Conservation (phyloP, 805 yeast species). For the Phaffomyces antillensis region DNA sequence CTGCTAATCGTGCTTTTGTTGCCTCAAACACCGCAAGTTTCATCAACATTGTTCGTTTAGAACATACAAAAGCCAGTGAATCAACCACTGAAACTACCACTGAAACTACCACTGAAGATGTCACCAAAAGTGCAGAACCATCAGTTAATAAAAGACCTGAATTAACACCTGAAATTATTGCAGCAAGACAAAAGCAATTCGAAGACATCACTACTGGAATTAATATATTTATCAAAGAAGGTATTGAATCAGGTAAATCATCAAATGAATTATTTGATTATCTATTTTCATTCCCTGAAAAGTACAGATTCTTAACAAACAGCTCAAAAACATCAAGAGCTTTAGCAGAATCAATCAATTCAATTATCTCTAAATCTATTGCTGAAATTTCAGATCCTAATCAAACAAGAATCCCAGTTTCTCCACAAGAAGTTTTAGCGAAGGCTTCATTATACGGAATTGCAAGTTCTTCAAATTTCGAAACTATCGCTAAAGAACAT, state of each 20-base stretch:
- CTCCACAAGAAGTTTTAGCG: slow-evolving; percentile 18
- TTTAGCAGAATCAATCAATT: neutral
- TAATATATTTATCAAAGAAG: neutral
- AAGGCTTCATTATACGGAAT: slow-evolving; percentile 13
- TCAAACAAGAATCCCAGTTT: slow-evolving; percentile 10
- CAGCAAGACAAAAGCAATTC: neutral
- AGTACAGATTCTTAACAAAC: neutral
- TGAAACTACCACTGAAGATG: neutral
- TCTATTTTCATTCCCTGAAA: slow-evolving; percentile 4
- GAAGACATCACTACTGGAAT: neutral
- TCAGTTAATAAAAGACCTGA: neutral
- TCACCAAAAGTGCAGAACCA: neutral
- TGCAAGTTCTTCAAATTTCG: slow-evolving; percentile 10
- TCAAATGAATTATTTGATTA: slow-evolving; percentile 5
- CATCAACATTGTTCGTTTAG: neutral
- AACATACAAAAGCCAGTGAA: neutral
- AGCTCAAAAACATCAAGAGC: neutral
- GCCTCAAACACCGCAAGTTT: neutral
- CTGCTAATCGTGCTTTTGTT: neutral
- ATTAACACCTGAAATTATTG: neutral
- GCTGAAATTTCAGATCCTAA: slow-evolving; percentile 12
- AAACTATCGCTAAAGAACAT: slow-evolving; percentile 8
- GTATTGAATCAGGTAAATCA: neutral
- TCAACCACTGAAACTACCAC: neutral
- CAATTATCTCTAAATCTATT: slow-evolving; percentile 11